Evolutionary conservation across 2,329 filamentous ascomycete genomes (phyloP), one percentile per base, ranked within the genome.

Genomic region (Talaromyces sp.): DNA sequence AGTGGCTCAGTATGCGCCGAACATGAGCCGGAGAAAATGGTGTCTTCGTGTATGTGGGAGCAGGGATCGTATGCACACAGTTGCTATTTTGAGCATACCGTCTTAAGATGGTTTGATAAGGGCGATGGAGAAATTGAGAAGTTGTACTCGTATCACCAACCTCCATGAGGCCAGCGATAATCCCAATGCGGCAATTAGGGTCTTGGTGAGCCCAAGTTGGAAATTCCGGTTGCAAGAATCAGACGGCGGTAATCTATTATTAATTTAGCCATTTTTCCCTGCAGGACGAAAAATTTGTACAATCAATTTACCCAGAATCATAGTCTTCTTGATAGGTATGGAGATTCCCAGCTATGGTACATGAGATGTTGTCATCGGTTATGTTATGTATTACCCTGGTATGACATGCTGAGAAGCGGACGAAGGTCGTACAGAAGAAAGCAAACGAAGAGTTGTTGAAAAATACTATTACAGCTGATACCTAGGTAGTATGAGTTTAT

Each of bases 51-150:
- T 41, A 39, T 19, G n/a, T 31, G 33, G 59, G 37, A 33, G 11
- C 22, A 41, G 33, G 33, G 33, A 27, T 50, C 49, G 27, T 56
- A 61, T 62, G 59, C 59, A 62, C 16, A 19, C 19, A 62, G 14
- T 24, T 54, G 16, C 45, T 62, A 62, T 62, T 52, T 54, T 54
- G 22, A 37, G n/a, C n/a, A 16, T 56, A 11, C 0, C 5, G 19
- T 14, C 33, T 24, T 22, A 11, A 22, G 35, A 56, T 19, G 7
- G n/a, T 37, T 16, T 39, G 35, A 39, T 37, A 37, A 56, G 19
- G 33, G 33, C 52, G 52, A 56, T 24, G 33, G 11, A 56, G 33
- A 16, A 35, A 39, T 56, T 56, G 52, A 37, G 33, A 37, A 47
- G 39, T 33, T 47, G 57, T 31, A 14, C 35, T 45, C 37, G 24